Percentiles rank a stretch among this genome's conserved stretches.
Conservation (phyloP, 169 alveolate genomes). For the Miamiensis avidus region DNA sequence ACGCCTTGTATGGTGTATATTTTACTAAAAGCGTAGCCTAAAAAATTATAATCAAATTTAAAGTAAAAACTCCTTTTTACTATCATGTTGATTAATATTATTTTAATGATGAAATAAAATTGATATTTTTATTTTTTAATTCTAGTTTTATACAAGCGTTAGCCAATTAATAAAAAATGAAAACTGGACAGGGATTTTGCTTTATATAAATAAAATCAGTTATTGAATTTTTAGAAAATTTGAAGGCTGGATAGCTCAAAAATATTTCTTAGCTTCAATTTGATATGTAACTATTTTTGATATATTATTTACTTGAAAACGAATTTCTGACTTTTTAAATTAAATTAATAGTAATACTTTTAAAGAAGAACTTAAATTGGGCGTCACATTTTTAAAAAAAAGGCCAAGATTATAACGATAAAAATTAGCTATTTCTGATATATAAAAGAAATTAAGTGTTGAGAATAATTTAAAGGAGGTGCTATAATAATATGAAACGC, state of each 20-base stretch:
- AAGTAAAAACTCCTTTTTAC: not conserved
- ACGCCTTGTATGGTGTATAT: conserved; percentile 32
- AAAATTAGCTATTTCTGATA: too few relatives aligned
- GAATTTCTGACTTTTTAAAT: too few relatives aligned
- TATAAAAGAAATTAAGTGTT: too few relatives aligned
- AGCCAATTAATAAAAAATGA: conserved; percentile 12
- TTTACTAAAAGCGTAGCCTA: conserved; percentile 36
- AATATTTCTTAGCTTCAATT: conserved; percentile 8
- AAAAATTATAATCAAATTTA: conserved; percentile 25
- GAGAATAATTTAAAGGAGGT: too few relatives aligned
- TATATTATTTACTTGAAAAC: not conserved
- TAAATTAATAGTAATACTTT: not conserved
- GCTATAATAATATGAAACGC: not conserved
- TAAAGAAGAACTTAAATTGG: conserved; percentile 11
- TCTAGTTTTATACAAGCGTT: conserved; percentile 23
- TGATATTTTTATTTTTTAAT: not conserved
- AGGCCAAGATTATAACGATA: conserved; percentile 1
- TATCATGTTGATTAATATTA: not conserved
- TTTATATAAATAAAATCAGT: conserved; percentile 17
- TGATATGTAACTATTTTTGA: conserved; percentile 1
- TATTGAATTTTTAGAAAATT: conserved; percentile 16
- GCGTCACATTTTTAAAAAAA: conserved; percentile 12
- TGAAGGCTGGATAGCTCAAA: not conserved
- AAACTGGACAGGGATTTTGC: conserved; percentile 9
- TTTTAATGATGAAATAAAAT: too few relatives aligned